Conservation (phyloP, 805 yeast genomes). For the Yarrowia alimentaria region DNA sequence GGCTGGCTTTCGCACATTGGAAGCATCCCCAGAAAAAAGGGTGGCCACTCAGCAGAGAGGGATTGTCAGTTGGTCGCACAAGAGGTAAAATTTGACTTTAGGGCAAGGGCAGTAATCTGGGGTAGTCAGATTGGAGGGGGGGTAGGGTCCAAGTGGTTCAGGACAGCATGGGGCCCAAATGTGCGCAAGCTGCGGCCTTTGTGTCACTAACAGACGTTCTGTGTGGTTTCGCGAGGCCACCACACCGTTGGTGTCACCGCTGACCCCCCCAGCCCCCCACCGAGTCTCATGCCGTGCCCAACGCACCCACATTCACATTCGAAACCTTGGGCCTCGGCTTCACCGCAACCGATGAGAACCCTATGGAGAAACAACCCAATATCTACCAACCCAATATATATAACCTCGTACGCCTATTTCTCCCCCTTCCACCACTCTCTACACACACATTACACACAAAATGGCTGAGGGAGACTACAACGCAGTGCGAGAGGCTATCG, state of each 20-base stretch:
- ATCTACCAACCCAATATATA: no score
- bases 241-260: neutral
- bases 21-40: conserved; percentile 6
- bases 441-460: neutral
- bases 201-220: no score
- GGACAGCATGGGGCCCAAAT: no score
- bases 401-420: conserved; percentile 1
- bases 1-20: no score
- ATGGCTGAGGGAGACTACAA: conserved; percentile 40
- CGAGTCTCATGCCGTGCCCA: no score
- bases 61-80: conserved; percentile 14
- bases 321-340: conserved; percentile 27
- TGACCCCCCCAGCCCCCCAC: neutral
- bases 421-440: neutral
- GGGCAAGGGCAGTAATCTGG: conserved; percentile 7
- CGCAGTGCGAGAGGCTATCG: conserved; percentile 43
- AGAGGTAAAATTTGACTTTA: neutral
- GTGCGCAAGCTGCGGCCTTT: no score
- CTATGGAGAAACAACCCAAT: no score
- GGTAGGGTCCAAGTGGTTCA: no score
- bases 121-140: no score
- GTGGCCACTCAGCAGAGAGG: conserved; percentile 7
- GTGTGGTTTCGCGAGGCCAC: no score
- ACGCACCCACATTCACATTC: conserved; percentile 27
- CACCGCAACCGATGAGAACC: conserved; percentile 19